A percentile compares a stretch with the other conserved stretches of the same genome.
Conservation (phyloP, 345 rosid genomes). For the Euphorbia peplus region DNA sequence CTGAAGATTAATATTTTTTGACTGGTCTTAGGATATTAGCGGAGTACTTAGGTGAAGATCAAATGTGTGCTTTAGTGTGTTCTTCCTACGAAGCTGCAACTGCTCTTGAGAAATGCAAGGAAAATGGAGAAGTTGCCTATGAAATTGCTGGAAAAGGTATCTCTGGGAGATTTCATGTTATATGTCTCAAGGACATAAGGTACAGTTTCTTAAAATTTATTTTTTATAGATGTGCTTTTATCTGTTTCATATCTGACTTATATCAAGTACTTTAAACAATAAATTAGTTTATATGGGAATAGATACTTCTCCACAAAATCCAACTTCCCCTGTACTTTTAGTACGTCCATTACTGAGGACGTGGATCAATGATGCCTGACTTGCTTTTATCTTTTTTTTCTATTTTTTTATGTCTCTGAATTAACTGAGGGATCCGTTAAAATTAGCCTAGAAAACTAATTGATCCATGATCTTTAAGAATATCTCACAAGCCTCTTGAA, state of each 20-base stretch:
- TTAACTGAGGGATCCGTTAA: too few relatives aligned
- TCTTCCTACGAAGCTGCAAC: conserved; percentile 36
- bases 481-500: background rate
- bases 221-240: background rate
- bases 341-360: too few relatives aligned
- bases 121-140: conserved; percentile 34
- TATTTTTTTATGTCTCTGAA: too few relatives aligned
- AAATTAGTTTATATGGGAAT: background rate
- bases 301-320: too few relatives aligned
- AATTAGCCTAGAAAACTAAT: too few relatives aligned
- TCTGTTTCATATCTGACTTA: background rate
- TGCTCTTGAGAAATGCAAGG: conserved; percentile 33
- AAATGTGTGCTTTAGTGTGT: conserved; percentile 63
- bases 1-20: background rate
- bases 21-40: conserved; percentile 44
- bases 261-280: background rate
- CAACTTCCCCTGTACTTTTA: too few relatives aligned
- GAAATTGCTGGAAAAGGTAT: conserved; percentile 33
- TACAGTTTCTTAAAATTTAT: too few relatives aligned
- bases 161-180: conserved; percentile 42
- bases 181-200: conserved; percentile 56
- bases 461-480: too few relatives aligned
- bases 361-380: too few relatives aligned
- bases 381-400: too few relatives aligned
- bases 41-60: conserved; percentile 60